Base-by-base conservation (phyloP, 2,329 filamentous ascomycete species). In the Teratosphaeria nubilosa region DNA sequence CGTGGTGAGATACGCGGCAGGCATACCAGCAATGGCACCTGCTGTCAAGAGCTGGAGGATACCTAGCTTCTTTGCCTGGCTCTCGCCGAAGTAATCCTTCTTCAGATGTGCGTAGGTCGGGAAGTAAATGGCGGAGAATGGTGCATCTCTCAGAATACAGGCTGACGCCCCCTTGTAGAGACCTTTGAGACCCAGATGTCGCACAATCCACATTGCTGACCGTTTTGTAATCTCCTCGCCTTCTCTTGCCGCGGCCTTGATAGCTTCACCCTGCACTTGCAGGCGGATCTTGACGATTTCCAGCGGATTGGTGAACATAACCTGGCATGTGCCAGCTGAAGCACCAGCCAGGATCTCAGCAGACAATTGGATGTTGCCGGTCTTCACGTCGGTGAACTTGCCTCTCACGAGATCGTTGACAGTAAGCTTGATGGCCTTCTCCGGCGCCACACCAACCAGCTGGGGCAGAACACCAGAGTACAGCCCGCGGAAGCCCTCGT, bases 201-300 rank as follows among this genome's bases (percentile, higher is more conserved):
- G 86, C 61, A 97, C 88, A 66, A 99, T 97, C 94, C 94, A 99
- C 79, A 97, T 88, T 59, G 94, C 94, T 11, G 91, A 96, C 65
- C 94, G 88, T 75, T 88, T 91, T 56, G 89, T 90, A 16, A 87
- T 83, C 59, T 86, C 87, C 63, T 94, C 88, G 27, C 88, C 87
- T 64, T 90, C 86, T 27, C 90, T 85, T 53, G 81, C 88, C 30
- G 70, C 69, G 24, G 70, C 69, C 78, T 96, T 97, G 64, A 90
- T 87, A 50, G 96, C 86, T 76, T 99, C 94, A 60, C 94, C 94
- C 78, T 99, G 94, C 25, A 99, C 88, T 75, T 99, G 94, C 56
- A 99, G 85, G 65, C 94, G 88, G 72, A 99, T 99, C 81, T 99
- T 99, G 79, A 99, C 94, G 70, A 99, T 99, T 75, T 99, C 94